Base-by-base conservation (phyloP, 305 asterid genomes). In the Nicotiana rustica region DNA sequence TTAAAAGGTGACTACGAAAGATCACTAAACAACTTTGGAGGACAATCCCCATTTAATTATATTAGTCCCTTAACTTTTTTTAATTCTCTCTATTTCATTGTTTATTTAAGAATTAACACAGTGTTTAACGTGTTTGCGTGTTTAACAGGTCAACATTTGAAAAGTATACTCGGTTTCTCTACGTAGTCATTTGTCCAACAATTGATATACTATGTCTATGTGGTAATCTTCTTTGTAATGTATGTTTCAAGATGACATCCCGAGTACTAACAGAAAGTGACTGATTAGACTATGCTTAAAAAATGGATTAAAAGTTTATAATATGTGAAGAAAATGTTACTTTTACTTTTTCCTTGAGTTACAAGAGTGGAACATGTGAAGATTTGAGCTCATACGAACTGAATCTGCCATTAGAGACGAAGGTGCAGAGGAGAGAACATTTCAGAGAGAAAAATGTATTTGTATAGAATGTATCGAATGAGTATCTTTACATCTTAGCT, bases 1-100 rank as follows among this genome's bases (percentile, higher is more conserved):
- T 76, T 76, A 76, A 76, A 75, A 55, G 80, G 31, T 76, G 80
- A 76, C 31, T 55, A 17, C 0, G 80, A 76, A 76, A 76, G 66
- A 76, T 76, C 25, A 76, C 31, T 52, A 17, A 55, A 75, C 65
- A 52, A 76, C 9, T 76, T 52, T 14, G 44, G 10, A 49, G 47
- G 47, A 29, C 57, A 52, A 52, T 29, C 62, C 1, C 65, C 55
- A 49, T 52, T 75, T 75, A 44, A 25, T 25, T 25, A 25, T 25
- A 44, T 44, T 9, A 52, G 80, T 29, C 31, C 65, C 21, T 47
- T 75, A 4, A 0, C 21, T 47, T 13, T 71, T 70, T 19, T 6
- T 6, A 12, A 49, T 29, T 55, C 59, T 52, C 6, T 59, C 65
- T 59, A 7, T 9, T 4, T 14, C 38, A 18, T 44, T 7, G 13